Conservation (phyloP, 1,284 basidiomycete genomes). For the Cutaneotrichosporon arboriforme region DNA sequence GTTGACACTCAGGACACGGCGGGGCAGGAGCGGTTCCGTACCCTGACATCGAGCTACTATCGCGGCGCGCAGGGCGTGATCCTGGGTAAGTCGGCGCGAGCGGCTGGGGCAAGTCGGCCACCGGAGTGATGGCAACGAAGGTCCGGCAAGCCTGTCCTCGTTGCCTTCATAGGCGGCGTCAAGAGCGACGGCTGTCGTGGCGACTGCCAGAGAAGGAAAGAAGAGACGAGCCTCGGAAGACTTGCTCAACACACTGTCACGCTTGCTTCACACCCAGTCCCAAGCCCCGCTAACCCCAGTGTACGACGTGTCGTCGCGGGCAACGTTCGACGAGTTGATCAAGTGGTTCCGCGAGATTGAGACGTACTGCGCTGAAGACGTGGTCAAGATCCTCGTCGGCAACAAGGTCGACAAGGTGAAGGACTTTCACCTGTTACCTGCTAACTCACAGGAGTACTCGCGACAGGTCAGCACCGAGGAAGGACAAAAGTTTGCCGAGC, state of each 20-base stretch:
- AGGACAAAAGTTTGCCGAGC: constrained; percentile 70
- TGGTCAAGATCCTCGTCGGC: constrained; percentile 89
- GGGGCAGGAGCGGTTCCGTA: constrained; percentile 94
- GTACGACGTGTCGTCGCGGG: constrained; percentile 86
- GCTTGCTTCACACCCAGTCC: no score
- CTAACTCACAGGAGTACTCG: constrained; percentile 50
- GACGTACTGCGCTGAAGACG: constrained; percentile 77
- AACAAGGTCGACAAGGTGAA: constrained; percentile 92
- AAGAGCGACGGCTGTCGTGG: no score
- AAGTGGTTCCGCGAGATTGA: constrained; percentile 93
- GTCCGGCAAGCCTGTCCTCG: no score
- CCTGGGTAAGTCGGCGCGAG: constrained; percentile 56
- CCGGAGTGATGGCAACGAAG: no score
- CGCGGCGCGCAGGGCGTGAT: constrained; percentile 63
- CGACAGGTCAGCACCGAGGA: constrained; percentile 77
- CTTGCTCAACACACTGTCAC: no score
- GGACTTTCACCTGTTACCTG: not conserved
- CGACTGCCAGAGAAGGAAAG: no score
- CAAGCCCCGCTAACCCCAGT: constrained; percentile 52
- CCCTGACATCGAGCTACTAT: constrained; percentile 96
- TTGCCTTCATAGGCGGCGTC: no score
- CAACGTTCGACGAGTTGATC: constrained; percentile 85
- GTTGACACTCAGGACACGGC: constrained; percentile 72
- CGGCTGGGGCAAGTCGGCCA: not conserved
- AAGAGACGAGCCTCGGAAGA: no score